These are phyloP conservation scores for Nematodospora valgi DNA, from an alignment of 805 yeast species.

Conservation along the genomic window DNA sequence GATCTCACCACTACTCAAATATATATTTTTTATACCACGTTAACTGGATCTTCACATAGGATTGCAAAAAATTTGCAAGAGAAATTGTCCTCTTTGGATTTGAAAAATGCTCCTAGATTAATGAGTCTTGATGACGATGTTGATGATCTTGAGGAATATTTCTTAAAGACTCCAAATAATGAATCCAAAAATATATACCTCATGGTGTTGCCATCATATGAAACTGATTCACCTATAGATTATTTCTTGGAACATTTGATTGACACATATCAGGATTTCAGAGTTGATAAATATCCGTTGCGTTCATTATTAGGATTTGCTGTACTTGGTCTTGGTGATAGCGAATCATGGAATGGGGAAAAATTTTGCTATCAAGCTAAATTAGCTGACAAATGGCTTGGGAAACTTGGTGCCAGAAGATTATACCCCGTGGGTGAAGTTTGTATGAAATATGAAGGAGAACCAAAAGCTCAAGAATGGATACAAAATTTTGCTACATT, in stretches of 20 bases:
- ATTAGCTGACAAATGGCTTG: conserved; percentile 68
- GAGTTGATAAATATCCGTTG: conserved; percentile 81
- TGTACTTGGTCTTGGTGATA: conserved; percentile 84
- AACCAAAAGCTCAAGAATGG: conserved; percentile 63
- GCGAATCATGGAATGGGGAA: conserved; percentile 72
- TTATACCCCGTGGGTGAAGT: conserved; percentile 79
- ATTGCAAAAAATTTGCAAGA: conserved; percentile 54
- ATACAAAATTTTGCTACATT: conserved; percentile 54
- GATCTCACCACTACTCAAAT: conserved; percentile 52
- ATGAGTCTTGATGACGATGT: conserved; percentile 75
- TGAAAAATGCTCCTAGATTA: conserved; percentile 45
- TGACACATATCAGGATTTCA: conserved; percentile 80
- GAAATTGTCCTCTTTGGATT: conserved; percentile 25
- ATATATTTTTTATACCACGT: conserved; percentile 73
- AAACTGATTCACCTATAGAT: conserved; percentile 89
- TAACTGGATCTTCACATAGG: conserved; percentile 79
- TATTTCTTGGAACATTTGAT: conserved; percentile 75
- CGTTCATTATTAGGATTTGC: conserved; percentile 70
- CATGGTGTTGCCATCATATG: conserved; percentile 83
- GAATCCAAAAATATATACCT: conserved; percentile 53
- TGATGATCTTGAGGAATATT: conserved; percentile 80
- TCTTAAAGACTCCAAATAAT: conserved; percentile 56
- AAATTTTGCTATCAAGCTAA: conserved; percentile 86
- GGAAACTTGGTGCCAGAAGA: conserved; percentile 83
- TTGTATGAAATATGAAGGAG: conserved; percentile 73